Base-by-base conservation (phyloP, 768 basidiomycete genomes). In the Leccinum disarticulatum region DNA sequence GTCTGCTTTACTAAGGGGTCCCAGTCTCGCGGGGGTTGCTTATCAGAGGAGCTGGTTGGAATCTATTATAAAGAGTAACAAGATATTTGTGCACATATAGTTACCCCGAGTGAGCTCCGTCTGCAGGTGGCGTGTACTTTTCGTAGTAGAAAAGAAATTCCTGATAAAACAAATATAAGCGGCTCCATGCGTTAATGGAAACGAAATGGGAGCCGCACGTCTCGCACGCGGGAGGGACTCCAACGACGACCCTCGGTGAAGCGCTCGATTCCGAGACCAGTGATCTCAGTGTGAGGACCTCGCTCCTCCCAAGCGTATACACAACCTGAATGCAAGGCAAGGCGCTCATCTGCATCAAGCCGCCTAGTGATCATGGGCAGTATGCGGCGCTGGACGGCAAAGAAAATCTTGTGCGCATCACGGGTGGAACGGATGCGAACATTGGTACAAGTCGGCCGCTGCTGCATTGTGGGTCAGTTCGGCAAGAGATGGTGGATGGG, bases 71-170 rank as follows among this genome's bases (percentile, higher is more conserved):
- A 67, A 61, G 52, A 43, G 46, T 27, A 48, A 27, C 13, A 56
- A 59, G 54, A 58, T 17, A 52, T 38, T 27, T 22, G 30, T 47
- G 36, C 30, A 19, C 10, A 49, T 33, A 60, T 27, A 72, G 70
- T 64, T 64, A 84, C 82, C 78, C 75, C 41, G 72, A 67, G 57
- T 80, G 76, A 57, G 74, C 75, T 4, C 75, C 72, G 38, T 85
- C 81, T 54, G 77, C 72, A 14, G 79, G 77, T 19, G 80, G 79
- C 17, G 78, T 76, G 66, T 83, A 87, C 67, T 87, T 87, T 73
- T 93, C 90, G 59, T 90, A 91, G 73, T 93, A 93, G 68, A 91
- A 92, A 27, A 93, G 77, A 66, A 93, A 93, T 68, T 91, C 90
- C 90, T 92, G 70, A 9, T 62, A 60, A 57, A 56, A 61, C 54